Percentiles rank a stretch among this genome's conserved stretches.
phyloP scores from a whole-genome alignment of 2,329 filamentous ascomycete genomes.

The Monilinia polystroma region DNA sequence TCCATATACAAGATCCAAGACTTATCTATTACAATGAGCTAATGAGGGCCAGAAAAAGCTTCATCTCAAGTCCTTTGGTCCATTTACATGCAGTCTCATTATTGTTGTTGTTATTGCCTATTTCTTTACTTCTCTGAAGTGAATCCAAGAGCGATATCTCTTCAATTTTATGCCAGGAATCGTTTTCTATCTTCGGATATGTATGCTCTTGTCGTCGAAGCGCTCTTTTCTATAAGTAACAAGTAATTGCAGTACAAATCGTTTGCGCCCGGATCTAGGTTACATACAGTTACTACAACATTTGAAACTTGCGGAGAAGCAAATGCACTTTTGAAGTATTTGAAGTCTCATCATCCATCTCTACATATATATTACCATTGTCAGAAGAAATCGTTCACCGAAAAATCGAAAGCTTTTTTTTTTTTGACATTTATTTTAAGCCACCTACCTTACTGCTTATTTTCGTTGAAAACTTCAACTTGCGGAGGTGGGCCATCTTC shows the following conservation, averaged over 20 bases:
- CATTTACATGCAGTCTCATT: neutral
- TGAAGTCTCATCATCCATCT: neutral
- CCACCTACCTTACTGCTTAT: neutral
- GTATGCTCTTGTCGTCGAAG: neutral
- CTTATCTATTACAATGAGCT: neutral
- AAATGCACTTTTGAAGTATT: neutral
- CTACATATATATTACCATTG: neutral
- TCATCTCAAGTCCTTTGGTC: neutral
- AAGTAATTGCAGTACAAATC: neutral
- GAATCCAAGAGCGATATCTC: neutral
- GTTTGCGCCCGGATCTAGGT: slow-evolving; percentile 1
- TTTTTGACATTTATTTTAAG: neutral
- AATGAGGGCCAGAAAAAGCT: neutral
- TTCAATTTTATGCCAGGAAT: no score
- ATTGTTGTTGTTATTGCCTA: no score
- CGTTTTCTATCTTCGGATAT: neutral
- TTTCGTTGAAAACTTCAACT: neutral
- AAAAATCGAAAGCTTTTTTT: neutral
- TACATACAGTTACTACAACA: neutral
- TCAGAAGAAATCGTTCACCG: neutral
- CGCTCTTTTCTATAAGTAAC: neutral
- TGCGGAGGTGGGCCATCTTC: slow-evolving; percentile 10
- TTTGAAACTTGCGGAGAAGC: slow-evolving; percentile 20
- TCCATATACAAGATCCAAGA: neutral
- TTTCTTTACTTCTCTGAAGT: neutral